Percentiles rank a stretch among this genome's conserved stretches.
These are phyloP conservation scores for Papiliotrema nemorosa DNA, from an alignment of 1,284 basidiomycete genomes.

Conservation along the genomic window DNA sequence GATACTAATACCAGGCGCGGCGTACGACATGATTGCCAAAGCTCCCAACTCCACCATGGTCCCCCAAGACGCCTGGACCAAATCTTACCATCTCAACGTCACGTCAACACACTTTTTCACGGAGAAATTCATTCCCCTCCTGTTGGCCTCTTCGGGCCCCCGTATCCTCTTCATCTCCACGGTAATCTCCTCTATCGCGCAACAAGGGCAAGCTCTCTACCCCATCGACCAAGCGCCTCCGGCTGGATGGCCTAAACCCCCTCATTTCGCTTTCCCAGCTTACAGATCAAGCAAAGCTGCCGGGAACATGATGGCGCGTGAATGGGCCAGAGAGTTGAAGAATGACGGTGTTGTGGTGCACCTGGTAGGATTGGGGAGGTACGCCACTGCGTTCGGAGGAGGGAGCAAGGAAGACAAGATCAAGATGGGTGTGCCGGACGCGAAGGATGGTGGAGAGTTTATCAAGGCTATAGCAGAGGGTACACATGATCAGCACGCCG, in stretches of 20 bases:
- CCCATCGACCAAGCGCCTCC: slow-evolving; percentile 2
- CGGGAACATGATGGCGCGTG: slow-evolving; percentile 17
- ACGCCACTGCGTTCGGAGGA: slow-evolving; percentile 13
- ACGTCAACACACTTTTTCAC: slow-evolving; percentile 14
- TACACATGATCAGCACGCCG: background rate
- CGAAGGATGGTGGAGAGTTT: background rate
- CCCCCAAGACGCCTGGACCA: slow-evolving; percentile 7
- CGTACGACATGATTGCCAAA: slow-evolving; percentile 5
- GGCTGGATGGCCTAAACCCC: slow-evolving; percentile 9
- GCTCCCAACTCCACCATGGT: slow-evolving; percentile 2
- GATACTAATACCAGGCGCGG: slow-evolving; percentile 3
- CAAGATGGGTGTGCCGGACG: background rate
- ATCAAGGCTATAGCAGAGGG: background rate
- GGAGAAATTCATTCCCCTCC: slow-evolving; percentile 10
- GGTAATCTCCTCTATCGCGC: slow-evolving; percentile 6
- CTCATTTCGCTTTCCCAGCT: slow-evolving; percentile 2
- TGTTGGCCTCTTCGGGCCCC: slow-evolving; percentile 10
- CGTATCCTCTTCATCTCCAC: slow-evolving; percentile 17
- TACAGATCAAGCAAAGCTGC: slow-evolving; percentile 19
- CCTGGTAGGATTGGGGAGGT: slow-evolving; percentile 5
- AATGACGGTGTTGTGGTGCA: slow-evolving; percentile 17
- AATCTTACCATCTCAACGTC: slow-evolving; percentile 16
- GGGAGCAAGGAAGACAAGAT: background rate
- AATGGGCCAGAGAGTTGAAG: slow-evolving; percentile 15
- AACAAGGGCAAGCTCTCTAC: background rate